Percentiles rank a stretch among this genome's conserved stretches.
Evolutionary conservation across 371 early-diverging fungal species (phyloP).

Genomic region (Mortierella sp.): DNA sequence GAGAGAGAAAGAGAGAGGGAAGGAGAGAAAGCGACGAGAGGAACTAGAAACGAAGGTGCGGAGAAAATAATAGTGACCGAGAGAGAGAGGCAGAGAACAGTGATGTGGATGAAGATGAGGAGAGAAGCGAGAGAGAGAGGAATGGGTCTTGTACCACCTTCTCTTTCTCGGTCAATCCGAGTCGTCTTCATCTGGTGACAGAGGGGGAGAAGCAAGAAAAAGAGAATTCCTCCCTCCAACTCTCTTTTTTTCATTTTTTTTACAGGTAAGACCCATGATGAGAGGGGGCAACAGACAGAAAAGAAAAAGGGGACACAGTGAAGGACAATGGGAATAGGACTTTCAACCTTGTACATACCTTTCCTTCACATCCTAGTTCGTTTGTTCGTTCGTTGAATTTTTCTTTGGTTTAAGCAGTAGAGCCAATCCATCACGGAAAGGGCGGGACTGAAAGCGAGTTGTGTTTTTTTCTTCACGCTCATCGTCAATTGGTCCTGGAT

Average conservation of each 20-base stretch:
- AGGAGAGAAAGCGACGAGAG: background rate
- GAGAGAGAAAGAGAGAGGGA: background rate
- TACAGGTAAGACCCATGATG: conserved; percentile 6
- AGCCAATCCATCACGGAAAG: background rate
- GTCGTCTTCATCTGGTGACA: background rate
- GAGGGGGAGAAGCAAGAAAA: background rate
- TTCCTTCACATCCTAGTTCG: background rate
- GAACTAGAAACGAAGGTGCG: background rate
- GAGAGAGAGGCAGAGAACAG: background rate
- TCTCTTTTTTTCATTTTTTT: background rate
- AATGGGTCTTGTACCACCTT: background rate
- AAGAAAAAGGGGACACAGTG: background rate
- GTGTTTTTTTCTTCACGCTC: background rate
- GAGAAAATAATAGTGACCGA: background rate
- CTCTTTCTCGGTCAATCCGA: background rate
- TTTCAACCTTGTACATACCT: background rate
- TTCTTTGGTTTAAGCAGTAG: background rate
- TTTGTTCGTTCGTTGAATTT: background rate
- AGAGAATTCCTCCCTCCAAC: background rate
- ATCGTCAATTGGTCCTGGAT: background rate
- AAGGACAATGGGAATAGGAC: background rate
- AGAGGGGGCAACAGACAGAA: background rate
- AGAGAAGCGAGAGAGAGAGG: background rate
- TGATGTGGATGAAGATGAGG: background rate
- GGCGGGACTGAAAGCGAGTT: background rate